Conservation (phyloP, 257 asterid species). For the Voacanga thouarsii region DNA sequence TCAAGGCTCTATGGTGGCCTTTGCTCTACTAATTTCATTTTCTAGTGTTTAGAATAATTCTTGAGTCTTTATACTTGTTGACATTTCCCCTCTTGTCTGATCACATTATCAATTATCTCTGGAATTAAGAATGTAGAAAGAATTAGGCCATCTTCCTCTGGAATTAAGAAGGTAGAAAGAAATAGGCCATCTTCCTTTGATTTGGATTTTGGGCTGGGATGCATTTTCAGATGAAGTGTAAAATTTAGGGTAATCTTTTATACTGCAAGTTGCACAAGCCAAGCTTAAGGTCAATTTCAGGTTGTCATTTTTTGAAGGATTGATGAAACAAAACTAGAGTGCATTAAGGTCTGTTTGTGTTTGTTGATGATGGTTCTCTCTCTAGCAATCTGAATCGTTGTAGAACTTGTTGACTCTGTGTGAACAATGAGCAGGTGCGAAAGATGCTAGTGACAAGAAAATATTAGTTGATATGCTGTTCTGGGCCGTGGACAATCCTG, state of each 20-base stretch:
- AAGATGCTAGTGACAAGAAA: constrained; percentile 56
- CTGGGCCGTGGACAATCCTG: constrained; percentile 68
- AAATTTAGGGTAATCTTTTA: neutral
- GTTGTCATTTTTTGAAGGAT: neutral
- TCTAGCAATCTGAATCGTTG: neutral
- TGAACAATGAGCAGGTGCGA: constrained; percentile 35
- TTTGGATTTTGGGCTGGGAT: neutral
- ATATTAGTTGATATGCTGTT: constrained; percentile 54
- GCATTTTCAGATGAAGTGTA: neutral
- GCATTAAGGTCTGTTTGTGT: neutral
- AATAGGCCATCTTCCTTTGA: neutral
- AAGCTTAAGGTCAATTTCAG: neutral
- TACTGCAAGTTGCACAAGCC: neutral
- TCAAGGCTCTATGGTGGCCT: neutral
- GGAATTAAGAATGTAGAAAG: neutral
- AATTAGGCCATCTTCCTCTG: neutral
- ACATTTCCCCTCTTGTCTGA: neutral
- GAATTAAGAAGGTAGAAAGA: neutral
- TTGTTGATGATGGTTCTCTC: neutral
- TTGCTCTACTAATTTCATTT: neutral
- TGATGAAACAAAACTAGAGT: neutral
- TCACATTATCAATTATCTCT: neutral
- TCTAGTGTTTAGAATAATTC: neutral
- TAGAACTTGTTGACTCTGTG: constrained; percentile 3
- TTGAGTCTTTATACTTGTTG: neutral